Conservation (phyloP, 805 yeast species). For the Wickerhamia fluorescens region DNA sequence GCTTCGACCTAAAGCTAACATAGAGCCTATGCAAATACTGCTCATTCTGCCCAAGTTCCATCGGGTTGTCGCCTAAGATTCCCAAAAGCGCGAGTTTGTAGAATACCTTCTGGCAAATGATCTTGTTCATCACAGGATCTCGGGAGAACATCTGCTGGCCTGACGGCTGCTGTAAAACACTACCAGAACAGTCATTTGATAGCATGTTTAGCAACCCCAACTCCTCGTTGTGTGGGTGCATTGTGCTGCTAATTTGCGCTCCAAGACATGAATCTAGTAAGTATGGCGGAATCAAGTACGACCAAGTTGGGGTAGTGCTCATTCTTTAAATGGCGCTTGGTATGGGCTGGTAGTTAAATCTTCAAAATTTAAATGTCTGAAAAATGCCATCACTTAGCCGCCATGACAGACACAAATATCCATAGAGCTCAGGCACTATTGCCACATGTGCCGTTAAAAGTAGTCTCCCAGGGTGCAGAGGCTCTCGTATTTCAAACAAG, state of each 20-base stretch:
- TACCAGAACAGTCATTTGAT: constrained; percentile 5
- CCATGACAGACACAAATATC: constrained; percentile 54
- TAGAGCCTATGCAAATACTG: constrained; percentile 25
- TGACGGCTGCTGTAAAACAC: background rate
- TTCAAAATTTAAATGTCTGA: too few species aligned
- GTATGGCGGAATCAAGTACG: constrained; percentile 37
- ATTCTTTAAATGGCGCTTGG: background rate
- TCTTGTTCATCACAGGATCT: constrained; percentile 23
- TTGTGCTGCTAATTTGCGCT: constrained; percentile 19
- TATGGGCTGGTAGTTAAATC: background rate
- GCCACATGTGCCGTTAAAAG: constrained; percentile 42
- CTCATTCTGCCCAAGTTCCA: constrained; percentile 9
- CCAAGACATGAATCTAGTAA: constrained; percentile 33
- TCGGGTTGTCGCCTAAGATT: constrained; percentile 27
- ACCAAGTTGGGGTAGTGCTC: background rate
- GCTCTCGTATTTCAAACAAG: constrained; percentile 65
- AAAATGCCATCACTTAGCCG: too few species aligned
- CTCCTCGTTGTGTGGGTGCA: constrained; percentile 15
- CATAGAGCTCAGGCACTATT: constrained; percentile 35
- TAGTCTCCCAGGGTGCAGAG: constrained; percentile 86
- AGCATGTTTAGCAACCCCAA: constrained; percentile 22
- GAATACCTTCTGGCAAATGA: constrained; percentile 25
- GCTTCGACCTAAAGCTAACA: constrained; percentile 23
- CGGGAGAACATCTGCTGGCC: constrained; percentile 15
- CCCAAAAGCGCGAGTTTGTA: constrained; percentile 32